These are phyloP conservation scores for Bremia lactucae DNA, from an alignment of 352 stramenopile species.

Conservation along the genomic window DNA sequence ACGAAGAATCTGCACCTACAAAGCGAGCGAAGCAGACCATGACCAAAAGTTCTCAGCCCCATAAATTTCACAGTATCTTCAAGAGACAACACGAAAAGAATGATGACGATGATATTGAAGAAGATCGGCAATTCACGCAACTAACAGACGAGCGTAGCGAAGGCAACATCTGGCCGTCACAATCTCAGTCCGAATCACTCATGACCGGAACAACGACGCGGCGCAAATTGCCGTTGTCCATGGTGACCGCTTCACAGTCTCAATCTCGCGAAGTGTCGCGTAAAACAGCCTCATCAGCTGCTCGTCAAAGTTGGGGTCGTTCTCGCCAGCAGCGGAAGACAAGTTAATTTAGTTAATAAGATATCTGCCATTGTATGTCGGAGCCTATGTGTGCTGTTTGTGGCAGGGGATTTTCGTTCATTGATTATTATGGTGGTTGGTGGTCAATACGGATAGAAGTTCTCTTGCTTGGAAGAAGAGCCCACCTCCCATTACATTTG, in stretches of 20 bases:
- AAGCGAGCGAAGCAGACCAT: conserved; percentile 12
- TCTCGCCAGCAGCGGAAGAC: conserved; percentile 32
- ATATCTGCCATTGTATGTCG: neutral
- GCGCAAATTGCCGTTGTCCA: conserved; percentile 63
- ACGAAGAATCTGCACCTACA: conserved; percentile 11
- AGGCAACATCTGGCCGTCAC: conserved; percentile 15
- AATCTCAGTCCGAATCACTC: conserved; percentile 37
- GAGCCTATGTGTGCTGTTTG: neutral
- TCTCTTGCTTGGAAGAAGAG: neutral
- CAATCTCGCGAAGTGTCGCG: conserved; percentile 20
- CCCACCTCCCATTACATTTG: neutral
- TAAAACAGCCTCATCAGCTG: conserved; percentile 12
- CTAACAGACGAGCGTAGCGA: conserved; percentile 14
- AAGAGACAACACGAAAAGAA: conserved; percentile 17
- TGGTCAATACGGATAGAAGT: no score
- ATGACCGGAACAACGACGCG: conserved; percentile 23
- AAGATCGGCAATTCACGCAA: conserved; percentile 55
- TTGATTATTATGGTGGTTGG: no score
- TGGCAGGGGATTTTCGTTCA: no score
- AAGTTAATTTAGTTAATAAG: no score
- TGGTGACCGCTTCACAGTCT: conserved; percentile 46
- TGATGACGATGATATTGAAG: conserved; percentile 56
- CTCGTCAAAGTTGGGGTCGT: conserved; percentile 58
- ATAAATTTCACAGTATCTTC: conserved; percentile 55
- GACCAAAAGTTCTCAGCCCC: conserved; percentile 29